Evolutionary conservation across 768 basidiomycete species (phyloP).

Genomic region (Amanita jacksonii): DNA sequence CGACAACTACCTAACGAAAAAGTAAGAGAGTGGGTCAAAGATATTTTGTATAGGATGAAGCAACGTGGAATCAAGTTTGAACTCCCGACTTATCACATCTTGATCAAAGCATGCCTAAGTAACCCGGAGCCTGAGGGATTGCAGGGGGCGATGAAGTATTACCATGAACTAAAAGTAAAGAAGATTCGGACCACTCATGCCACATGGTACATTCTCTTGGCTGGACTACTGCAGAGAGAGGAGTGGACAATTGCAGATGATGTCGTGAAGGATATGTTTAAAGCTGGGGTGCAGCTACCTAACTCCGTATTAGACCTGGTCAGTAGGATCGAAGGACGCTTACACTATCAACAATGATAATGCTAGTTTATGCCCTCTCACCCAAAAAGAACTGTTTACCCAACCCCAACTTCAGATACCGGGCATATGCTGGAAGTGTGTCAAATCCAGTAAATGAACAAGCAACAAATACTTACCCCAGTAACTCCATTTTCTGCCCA

Average conservation of each 20-base stretch:
- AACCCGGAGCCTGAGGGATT: slow-evolving; percentile 41
- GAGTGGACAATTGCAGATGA: slow-evolving; percentile 55
- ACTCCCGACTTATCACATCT: slow-evolving; percentile 64
- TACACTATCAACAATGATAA: background rate
- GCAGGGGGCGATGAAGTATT: slow-evolving; percentile 45
- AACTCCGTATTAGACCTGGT: slow-evolving; percentile 41
- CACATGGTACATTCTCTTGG: slow-evolving; percentile 73
- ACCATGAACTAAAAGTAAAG: slow-evolving; percentile 47
- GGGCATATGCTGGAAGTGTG: slow-evolving; percentile 46
- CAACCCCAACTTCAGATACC: slow-evolving; percentile 59
- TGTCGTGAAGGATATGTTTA: slow-evolving; percentile 52
- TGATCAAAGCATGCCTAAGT: slow-evolving; percentile 60
- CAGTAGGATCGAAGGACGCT: slow-evolving; percentile 32
- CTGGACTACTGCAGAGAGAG: slow-evolving; percentile 46
- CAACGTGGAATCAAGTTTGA: slow-evolving; percentile 42
- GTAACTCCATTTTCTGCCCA: slow-evolving; percentile 79
- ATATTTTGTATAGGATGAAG: slow-evolving; percentile 53
- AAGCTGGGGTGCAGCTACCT: slow-evolving; percentile 33
- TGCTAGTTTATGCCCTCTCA: background rate
- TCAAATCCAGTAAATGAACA: slow-evolving; percentile 3
- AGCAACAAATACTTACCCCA: slow-evolving; percentile 50
- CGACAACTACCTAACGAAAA: slow-evolving; percentile 35
- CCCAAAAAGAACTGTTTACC: slow-evolving; percentile 57
- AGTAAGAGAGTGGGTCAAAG: slow-evolving; percentile 35
- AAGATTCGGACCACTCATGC: slow-evolving; percentile 42